These are phyloP conservation scores for Ophiocordyceps polyrhachis-furcata DNA, from an alignment of 2,329 filamentous ascomycete species.

Conservation along the genomic window DNA sequence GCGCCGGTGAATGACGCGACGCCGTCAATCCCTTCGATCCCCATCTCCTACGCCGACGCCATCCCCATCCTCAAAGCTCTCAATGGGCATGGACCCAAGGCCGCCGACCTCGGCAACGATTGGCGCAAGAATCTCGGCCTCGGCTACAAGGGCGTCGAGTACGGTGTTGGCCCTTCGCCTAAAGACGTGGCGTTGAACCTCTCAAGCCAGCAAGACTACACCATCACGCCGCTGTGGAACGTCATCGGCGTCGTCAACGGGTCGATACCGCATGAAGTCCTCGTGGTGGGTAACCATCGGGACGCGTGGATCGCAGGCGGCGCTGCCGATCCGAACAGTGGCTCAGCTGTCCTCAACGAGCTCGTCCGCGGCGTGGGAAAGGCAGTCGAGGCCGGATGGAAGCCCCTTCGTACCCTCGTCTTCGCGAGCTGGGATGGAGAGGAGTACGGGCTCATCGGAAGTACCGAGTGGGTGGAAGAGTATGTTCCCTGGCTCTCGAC, in stretches of 20 bases:
- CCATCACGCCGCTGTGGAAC: constrained; percentile 71
- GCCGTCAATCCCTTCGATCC: constrained; percentile 75
- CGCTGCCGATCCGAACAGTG: constrained; percentile 66
- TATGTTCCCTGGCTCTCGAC: constrained; percentile 62
- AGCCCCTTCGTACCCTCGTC: constrained; percentile 67
- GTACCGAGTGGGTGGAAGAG: constrained; percentile 87
- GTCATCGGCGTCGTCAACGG: constrained; percentile 88
- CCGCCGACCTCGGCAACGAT: constrained; percentile 49
- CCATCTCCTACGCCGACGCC: constrained; percentile 76
- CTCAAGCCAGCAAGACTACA: constrained; percentile 64
- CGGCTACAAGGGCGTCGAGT: constrained; percentile 61
- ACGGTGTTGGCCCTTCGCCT: constrained; percentile 71
- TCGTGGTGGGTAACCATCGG: constrained; percentile 81
- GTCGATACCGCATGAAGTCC: constrained; percentile 63
- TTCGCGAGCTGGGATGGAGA: constrained; percentile 72
- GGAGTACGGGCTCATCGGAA: constrained; percentile 73
- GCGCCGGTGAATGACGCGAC: constrained; percentile 50
- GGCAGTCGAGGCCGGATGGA: constrained; percentile 40
- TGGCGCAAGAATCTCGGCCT: constrained; percentile 59
- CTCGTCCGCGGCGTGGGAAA: constrained; percentile 57
- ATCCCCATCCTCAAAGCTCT: constrained; percentile 75
- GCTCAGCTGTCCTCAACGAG: constrained; percentile 63
- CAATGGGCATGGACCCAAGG: constrained; percentile 71
- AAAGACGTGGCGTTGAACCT: constrained; percentile 52
- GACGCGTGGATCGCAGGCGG: constrained; percentile 84